Evolutionary conservation across 2,329 filamentous ascomycete genomes (phyloP), one percentile per base, ranked within the genome.

Genomic region (Colletotrichum sp.): DNA sequence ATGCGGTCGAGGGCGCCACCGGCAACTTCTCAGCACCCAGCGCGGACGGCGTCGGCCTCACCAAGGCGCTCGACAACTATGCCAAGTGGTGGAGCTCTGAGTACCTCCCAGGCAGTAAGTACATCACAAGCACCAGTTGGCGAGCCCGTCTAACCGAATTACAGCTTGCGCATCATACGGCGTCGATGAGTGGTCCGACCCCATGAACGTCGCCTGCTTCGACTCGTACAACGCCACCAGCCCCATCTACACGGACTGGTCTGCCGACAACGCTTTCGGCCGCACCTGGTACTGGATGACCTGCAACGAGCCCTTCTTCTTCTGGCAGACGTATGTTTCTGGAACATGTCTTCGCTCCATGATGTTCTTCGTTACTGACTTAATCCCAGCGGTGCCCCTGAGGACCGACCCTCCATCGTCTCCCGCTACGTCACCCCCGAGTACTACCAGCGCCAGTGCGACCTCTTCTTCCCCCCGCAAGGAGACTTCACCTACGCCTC

Each of bases 271-370:
- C 78, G 68, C 77, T 0, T 77, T 83, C 21, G 84, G 89, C 76
- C 82, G 89, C 0, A 88, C 90, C 74, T 93, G 90, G 90, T 79
- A 84, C 9, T 93, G 90, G 90, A 86, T 91, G 81, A 84, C 87
- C 3, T 92, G 91, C 84, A 92, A 92, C 78, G 89, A 92, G 79
- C 90, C 90, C 12, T 72, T 74, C 34, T 67, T 72, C 63, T 71
- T 67, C 80, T 91, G 87, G 86, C 88, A 90, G 79, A 86, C 86
- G 83, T 87, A 79, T 77, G 85, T 79, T 15, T 13, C 18, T 6
- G 2, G 6, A 33, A 33, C 29, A 24, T 16, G 21, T 31, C 27
- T 6, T 27, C 33, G 12, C 21, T 34, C 16, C 24, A 29, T 8
- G 6, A 36, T 16, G 9, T 18, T 1, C 2, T 12, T 12, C 9